phyloP scores from a whole-genome alignment of 148 eudicot genomes.

The Linanthus parryae region DNA sequence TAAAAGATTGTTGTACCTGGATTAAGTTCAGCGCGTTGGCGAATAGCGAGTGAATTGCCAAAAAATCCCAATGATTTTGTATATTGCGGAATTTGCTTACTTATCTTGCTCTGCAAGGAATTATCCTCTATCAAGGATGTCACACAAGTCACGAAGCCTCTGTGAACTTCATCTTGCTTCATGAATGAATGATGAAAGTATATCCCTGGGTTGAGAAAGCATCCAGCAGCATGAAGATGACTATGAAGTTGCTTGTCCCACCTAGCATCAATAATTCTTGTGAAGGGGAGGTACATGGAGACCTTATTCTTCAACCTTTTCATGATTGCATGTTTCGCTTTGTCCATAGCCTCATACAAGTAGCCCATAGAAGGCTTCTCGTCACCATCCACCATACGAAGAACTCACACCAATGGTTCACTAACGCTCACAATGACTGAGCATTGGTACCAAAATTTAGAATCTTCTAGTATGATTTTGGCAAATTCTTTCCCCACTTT shows the following conservation, averaged over 20 bases:
- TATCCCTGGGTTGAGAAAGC: constrained; percentile 22
- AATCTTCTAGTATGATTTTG: constrained; percentile 8
- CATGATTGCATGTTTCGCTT: constrained; percentile 19
- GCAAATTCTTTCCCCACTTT: constrained; percentile 7
- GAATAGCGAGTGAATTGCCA: constrained; percentile 16
- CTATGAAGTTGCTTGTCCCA: constrained; percentile 22
- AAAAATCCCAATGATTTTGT: constrained; percentile 17
- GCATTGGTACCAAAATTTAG: constrained; percentile 15
- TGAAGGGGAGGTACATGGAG: constrained; percentile 8
- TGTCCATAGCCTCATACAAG: constrained; percentile 24
- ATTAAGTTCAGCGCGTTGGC: constrained; percentile 16
- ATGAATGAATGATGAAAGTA: constrained; percentile 8
- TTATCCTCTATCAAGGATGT: constrained; percentile 10
- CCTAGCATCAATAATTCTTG: constrained; percentile 14
- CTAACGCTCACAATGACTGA: constrained; percentile 5
- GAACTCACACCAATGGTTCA: constrained; percentile 18
- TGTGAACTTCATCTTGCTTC: constrained; percentile 9
- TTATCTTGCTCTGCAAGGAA: constrained; percentile 7
- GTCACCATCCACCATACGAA: constrained; percentile 12
- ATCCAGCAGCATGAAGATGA: constrained; percentile 32
- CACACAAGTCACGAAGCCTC: constrained; percentile 16
- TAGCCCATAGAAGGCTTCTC: constrained; percentile 20
- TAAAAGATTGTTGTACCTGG: constrained; percentile 11
- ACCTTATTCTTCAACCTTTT: neutral
- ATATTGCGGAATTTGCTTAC: constrained; percentile 9